Base-by-base conservation (phyloP, 345 rosid genomes). In the Aquilaria yunnanensis region DNA sequence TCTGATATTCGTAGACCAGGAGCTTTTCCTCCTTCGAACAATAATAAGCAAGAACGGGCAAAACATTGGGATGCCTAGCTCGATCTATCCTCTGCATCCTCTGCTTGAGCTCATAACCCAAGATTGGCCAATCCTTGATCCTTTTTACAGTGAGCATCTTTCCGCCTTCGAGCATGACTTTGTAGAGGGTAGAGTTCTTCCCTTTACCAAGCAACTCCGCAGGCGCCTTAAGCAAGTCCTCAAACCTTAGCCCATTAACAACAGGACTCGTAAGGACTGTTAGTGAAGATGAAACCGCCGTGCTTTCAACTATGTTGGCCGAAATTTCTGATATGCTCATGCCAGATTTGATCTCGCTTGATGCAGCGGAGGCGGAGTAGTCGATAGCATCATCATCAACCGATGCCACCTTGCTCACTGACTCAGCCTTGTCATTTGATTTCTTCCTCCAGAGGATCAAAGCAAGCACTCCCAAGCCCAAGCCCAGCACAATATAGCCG, bases 181-280 rank as follows among this genome's bases (percentile, higher is more conserved):
- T 81, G 52, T 81, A 86, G 5, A 86, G 78, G 65, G 79, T 83
- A 45, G 84, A 62, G 2, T 80, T 75, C 51, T 75, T 78, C 58
- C 89, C 87, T 71, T 77, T 76, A 29, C 80, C 80, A 1, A 86
- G 72, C 79, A 83, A 63, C 74, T 83, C 87, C 0, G 89, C 92
- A 1, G 92, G 92, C 51, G 92, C 92, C 43, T 62, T 70, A 32
- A 83, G 71, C 64, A 86, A 45, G 70, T 86, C 89, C 57, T 80
- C 85, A 13, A 83, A 81, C 52, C 54, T 78, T 64, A 86, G 32
- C 14, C 81, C 82, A 30, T 63, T 76, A 51, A 64, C 66, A 1
- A 64, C 51, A 8, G 83, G 82, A 67, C 81, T 86, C 2, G 89
- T 74, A 12, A 86, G 68, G 9, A 83, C 69, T 8, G 78, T 69